Evolutionary conservation across 2,329 filamentous ascomycete species (phyloP).

Genomic region (Knoxdaviesia capensis): DNA sequence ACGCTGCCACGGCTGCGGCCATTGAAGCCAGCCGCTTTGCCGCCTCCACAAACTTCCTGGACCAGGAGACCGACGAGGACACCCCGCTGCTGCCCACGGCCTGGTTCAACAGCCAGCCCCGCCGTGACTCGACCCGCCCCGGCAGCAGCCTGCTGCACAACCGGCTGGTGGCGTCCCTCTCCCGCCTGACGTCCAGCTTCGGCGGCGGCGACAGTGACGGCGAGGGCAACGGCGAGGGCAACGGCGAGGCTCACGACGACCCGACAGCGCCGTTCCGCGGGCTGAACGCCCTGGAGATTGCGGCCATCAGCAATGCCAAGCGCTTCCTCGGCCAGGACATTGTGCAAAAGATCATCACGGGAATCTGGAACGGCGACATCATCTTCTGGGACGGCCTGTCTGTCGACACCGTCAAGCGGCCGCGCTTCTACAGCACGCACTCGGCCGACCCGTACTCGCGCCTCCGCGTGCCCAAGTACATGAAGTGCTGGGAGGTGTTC

Average conservation of each 20-base stretch:
- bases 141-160: slow-evolving; percentile 21
- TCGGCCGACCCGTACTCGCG: slow-evolving; percentile 56
- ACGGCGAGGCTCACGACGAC: slow-evolving; percentile 24
- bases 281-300: slow-evolving; percentile 75
- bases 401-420: slow-evolving; percentile 51
- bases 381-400: slow-evolving; percentile 72
- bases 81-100: slow-evolving; percentile 11
- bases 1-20: slow-evolving; percentile 1
- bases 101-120: slow-evolving; percentile 9
- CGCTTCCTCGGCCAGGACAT: slow-evolving; percentile 64
- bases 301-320: slow-evolving; percentile 62
- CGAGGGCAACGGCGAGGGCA: slow-evolving; percentile 18
- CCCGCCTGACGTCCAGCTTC: slow-evolving; percentile 30
- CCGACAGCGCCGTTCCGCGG: slow-evolving; percentile 55
- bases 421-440: slow-evolving; percentile 51
- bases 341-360: slow-evolving; percentile 66
- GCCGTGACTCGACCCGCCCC: slow-evolving; percentile 6
- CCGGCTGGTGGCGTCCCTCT: slow-evolving; percentile 31
- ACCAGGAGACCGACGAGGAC: background rate
- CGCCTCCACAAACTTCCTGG: slow-evolving; percentile 1
- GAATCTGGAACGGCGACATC: slow-evolving; percentile 73
- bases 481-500: slow-evolving; percentile 65
- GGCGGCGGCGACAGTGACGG: slow-evolving; percentile 15
- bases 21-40: slow-evolving; percentile 3
- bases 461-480: slow-evolving; percentile 59